These are phyloP conservation scores for Leishmania amazonensis DNA, from an alignment of 208 protist genomes.

Conservation along the genomic window DNA sequence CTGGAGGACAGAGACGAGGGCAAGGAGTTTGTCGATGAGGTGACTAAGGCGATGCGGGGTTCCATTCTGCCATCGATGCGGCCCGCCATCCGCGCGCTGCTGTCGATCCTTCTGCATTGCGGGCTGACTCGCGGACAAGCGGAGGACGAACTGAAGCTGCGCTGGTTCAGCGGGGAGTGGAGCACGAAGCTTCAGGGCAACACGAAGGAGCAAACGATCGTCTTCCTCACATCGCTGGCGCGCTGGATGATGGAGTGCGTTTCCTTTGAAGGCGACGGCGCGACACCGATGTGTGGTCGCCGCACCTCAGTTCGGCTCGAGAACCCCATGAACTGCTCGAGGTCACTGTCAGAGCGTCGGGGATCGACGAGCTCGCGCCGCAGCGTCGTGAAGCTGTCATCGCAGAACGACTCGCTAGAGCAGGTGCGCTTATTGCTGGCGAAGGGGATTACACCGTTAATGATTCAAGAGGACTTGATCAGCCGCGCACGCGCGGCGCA, in stretches of 20 bases:
- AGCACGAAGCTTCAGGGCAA: slow-evolving; percentile 75
- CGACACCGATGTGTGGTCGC: slow-evolving; percentile 30
- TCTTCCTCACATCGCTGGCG: slow-evolving; percentile 62
- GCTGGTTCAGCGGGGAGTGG: slow-evolving; percentile 91
- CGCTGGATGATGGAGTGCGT: slow-evolving; percentile 72
- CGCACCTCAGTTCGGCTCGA: slow-evolving; percentile 41
- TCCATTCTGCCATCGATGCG: slow-evolving; percentile 79
- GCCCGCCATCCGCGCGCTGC: slow-evolving; percentile 77
- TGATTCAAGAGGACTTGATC: slow-evolving; percentile 68
- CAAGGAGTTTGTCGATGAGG: slow-evolving; percentile 63
- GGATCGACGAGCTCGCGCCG: slow-evolving; percentile 58
- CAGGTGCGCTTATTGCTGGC: slow-evolving; percentile 70
- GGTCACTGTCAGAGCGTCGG: slow-evolving; percentile 66
- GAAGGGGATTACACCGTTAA: slow-evolving; percentile 48
- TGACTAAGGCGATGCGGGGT: slow-evolving; percentile 71
- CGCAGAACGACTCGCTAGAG: slow-evolving; percentile 72
- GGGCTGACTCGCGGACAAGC: slow-evolving; percentile 65
- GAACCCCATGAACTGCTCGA: slow-evolving; percentile 44
- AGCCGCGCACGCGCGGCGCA: slow-evolving; percentile 63
- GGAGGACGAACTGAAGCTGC: slow-evolving; percentile 81
- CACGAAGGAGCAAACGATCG: slow-evolving; percentile 53
- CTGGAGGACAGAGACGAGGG: slow-evolving; percentile 62
- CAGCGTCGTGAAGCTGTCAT: slow-evolving; percentile 52
- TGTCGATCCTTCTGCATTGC: slow-evolving; percentile 82
- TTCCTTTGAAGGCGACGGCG: slow-evolving; percentile 34